These are phyloP conservation scores for Cicer chorassanicum DNA, from an alignment of 306 rosid genomes.

Conservation along the genomic window DNA sequence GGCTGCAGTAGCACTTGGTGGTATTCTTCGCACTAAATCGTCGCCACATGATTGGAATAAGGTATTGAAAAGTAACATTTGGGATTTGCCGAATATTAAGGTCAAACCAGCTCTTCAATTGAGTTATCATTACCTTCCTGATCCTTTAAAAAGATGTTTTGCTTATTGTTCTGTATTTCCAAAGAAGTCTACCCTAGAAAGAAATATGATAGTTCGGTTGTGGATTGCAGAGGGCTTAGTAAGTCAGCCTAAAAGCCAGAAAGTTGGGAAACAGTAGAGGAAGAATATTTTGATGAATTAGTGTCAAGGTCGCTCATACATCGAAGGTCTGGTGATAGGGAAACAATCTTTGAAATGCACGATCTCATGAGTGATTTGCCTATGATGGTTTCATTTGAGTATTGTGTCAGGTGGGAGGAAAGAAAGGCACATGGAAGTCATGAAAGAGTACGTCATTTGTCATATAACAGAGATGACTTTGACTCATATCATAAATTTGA, in stretches of 20 bases:
- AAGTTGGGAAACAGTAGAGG: slow-evolving; percentile 39
- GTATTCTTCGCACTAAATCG: slow-evolving; percentile 43
- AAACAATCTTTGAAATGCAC: slow-evolving; percentile 28
- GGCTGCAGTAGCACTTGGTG: slow-evolving; percentile 54
- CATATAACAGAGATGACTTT: neutral
- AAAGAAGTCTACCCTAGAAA: too few species aligned
- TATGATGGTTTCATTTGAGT: slow-evolving; percentile 9
- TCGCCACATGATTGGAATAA: slow-evolving; percentile 3
- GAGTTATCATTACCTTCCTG: neutral
- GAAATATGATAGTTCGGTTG: too few species aligned
- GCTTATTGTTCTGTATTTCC: neutral
- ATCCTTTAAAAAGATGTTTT: slow-evolving; percentile 28
- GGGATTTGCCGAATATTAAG: neutral
- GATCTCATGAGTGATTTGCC: slow-evolving; percentile 49
- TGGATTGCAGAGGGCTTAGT: too few species aligned
- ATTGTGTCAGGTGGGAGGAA: neutral
- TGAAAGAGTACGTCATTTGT: slow-evolving; percentile 40
- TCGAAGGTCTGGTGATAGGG: neutral
- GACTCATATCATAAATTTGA: neutral
- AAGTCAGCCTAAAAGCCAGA: neutral
- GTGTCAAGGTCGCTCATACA: slow-evolving; percentile 41
- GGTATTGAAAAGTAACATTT: neutral
- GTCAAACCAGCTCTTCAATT: neutral
- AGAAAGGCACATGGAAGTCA: neutral
- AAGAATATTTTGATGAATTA: slow-evolving; percentile 44